A percentile compares a stretch with the other conserved stretches of the same genome.
These are phyloP conservation scores for Fibroporia radiculosa DNA, from an alignment of 768 basidiomycete genomes.

Conservation along the genomic window DNA sequence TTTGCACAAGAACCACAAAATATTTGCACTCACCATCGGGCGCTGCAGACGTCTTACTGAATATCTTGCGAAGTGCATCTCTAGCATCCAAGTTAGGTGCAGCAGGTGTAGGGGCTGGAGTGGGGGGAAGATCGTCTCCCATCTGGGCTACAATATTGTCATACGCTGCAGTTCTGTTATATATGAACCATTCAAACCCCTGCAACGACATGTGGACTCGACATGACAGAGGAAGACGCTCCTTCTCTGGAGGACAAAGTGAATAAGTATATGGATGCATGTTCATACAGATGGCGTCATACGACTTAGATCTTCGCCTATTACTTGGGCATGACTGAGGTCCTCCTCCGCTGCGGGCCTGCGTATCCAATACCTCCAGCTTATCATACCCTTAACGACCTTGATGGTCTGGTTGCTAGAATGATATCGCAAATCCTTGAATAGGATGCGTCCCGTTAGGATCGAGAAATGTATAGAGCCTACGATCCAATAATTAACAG, in stretches of 20 bases:
- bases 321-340: conserved; percentile 37
- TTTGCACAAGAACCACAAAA: too few relatives aligned
- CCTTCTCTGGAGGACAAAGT: conserved; percentile 17
- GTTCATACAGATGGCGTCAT: conserved; percentile 18
- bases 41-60: conserved; percentile 19
- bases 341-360: conserved; percentile 71
- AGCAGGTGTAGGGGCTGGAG: conserved; percentile 12
- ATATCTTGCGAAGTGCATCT: conserved; percentile 20
- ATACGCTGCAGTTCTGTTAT: conserved; percentile 84
- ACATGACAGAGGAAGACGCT: conserved; percentile 44
- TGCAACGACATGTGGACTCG: conserved; percentile 75
- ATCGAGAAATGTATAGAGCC: conserved; percentile 91
- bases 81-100: conserved; percentile 12
- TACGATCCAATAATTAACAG: conserved; percentile 21
- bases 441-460: conserved; percentile 76
- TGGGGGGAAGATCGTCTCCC: conserved; percentile 29
- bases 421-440: conserved; percentile 85
- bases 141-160: conserved; percentile 81
- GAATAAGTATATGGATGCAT: background rate
- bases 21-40: conserved; percentile 24
- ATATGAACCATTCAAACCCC: conserved; percentile 90
- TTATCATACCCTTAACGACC: conserved; percentile 76
- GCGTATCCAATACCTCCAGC: conserved; percentile 94
- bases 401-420: conserved; percentile 88
- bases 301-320: conserved; percentile 43